These are phyloP conservation scores for Russula ochroleuca DNA, from an alignment of 768 basidiomycete genomes.

Conservation along the genomic window DNA sequence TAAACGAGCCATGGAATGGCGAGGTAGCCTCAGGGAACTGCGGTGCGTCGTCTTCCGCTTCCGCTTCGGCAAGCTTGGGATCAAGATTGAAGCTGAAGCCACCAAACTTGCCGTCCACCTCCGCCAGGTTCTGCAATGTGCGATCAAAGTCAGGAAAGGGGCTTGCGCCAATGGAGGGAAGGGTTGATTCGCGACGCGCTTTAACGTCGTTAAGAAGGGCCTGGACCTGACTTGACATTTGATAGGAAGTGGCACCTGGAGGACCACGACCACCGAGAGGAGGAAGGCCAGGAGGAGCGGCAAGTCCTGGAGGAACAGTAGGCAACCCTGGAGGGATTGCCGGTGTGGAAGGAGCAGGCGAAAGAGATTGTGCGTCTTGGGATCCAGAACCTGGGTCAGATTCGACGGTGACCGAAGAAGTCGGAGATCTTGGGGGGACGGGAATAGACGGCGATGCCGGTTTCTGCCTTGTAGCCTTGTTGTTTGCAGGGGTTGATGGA, in stretches of 20 bases:
- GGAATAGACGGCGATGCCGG: constrained; percentile 20
- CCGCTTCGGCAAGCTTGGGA: constrained; percentile 57
- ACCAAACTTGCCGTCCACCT: constrained; percentile 54
- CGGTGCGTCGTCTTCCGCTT: constrained; percentile 45
- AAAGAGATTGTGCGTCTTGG: constrained; percentile 26
- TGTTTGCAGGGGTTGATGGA: constrained; percentile 50
- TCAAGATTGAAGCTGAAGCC: constrained; percentile 88
- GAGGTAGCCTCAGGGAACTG: constrained; percentile 38
- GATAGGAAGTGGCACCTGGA: constrained; percentile 50
- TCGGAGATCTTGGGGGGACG: constrained; percentile 29
- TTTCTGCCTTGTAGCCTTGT: constrained; percentile 15
- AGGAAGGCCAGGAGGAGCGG: constrained; percentile 58
- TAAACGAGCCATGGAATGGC: constrained; percentile 62
- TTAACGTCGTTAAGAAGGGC: constrained; percentile 82
- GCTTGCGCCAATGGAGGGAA: constrained; percentile 43
- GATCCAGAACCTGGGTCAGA: constrained; percentile 31
- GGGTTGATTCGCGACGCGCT: constrained; percentile 59
- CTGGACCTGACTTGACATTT: constrained; percentile 82
- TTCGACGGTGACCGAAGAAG: constrained; percentile 30
- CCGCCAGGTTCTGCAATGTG: constrained; percentile 67
- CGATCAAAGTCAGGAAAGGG: constrained; percentile 90
- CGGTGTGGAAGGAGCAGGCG: constrained; percentile 45
- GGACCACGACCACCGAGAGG: constrained; percentile 42
- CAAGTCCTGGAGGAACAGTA: constrained; percentile 57
- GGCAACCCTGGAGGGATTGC: constrained; percentile 49